These are phyloP conservation scores for Paradendryphiella salina DNA, from an alignment of 2,329 filamentous ascomycete species.

Conservation along the genomic window DNA sequence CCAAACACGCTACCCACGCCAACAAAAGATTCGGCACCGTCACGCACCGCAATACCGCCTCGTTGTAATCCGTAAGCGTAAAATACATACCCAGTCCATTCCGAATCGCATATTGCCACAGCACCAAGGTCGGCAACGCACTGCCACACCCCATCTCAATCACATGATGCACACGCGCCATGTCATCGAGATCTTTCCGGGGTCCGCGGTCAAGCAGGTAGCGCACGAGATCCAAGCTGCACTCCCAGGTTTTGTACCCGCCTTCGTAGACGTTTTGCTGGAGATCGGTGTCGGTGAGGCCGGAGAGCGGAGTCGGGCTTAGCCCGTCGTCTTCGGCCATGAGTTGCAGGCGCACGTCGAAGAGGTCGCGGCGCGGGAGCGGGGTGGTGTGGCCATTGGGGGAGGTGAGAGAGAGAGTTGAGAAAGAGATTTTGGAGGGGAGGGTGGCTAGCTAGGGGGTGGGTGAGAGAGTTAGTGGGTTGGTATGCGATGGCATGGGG, in stretches of 20 bases:
- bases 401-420: slow-evolving; percentile 62
- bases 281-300: slow-evolving; percentile 61
- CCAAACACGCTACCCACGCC: slow-evolving; percentile 56
- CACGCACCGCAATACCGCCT: slow-evolving; percentile 73
- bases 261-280: slow-evolving; percentile 83
- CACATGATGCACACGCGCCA: slow-evolving; percentile 54
- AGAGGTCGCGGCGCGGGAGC: slow-evolving; percentile 75
- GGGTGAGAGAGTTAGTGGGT: too few relatives aligned
- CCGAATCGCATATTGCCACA: slow-evolving; percentile 66
- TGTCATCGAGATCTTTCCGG: slow-evolving; percentile 54
- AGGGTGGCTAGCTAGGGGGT: slow-evolving; percentile 57
- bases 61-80: slow-evolving; percentile 78
- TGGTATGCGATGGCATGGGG: not conserved
- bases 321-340: slow-evolving; percentile 67
- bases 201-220: slow-evolving; percentile 58
- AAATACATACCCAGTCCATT: slow-evolving; percentile 60
- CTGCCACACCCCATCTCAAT: slow-evolving; percentile 76
- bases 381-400: slow-evolving; percentile 59
- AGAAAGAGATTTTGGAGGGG: slow-evolving; percentile 75
- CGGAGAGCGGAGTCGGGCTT: slow-evolving; percentile 34
- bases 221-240: slow-evolving; percentile 76
- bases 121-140: slow-evolving; percentile 70
- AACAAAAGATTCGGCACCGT: slow-evolving; percentile 79
- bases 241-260: slow-evolving; percentile 90
- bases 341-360: slow-evolving; percentile 78